Conservation (phyloP, 2,329 filamentous ascomycete species). For the Dichotomopilus funicola region DNA sequence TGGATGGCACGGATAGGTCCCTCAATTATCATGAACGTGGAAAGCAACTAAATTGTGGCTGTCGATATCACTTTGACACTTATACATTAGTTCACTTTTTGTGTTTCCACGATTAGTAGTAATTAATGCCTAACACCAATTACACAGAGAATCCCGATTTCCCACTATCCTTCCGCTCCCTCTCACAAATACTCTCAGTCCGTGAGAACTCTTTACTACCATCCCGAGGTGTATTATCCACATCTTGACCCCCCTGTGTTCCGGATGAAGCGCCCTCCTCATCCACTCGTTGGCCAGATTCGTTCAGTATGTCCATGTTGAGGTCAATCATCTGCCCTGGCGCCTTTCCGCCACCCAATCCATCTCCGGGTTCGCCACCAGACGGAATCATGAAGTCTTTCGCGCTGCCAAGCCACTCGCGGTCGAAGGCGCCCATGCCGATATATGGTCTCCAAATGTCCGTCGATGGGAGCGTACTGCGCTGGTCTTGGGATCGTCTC, state of each 20-base stretch:
- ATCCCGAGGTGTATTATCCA: neutral
- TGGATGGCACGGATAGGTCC: too few species aligned
- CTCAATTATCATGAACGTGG: too few species aligned
- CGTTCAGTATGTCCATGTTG: slow-evolving; percentile 11
- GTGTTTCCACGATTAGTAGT: too few species aligned
- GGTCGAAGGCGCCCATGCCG: neutral
- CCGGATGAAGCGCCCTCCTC: neutral
- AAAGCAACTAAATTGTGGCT: too few species aligned
- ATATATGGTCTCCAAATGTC: slow-evolving; percentile 1
- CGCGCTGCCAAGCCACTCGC: slow-evolving; percentile 8
- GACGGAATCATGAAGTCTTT: slow-evolving; percentile 6
- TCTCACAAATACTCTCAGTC: neutral
- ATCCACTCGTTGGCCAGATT: neutral
- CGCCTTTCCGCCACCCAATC: neutral
- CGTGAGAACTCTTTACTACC: neutral
- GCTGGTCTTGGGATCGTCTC: slow-evolving; percentile 5
- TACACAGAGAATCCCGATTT: neutral
- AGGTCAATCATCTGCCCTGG: slow-evolving; percentile 12
- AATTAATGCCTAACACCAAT: neutral
- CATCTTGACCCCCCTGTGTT: neutral
- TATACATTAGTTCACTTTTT: too few species aligned
- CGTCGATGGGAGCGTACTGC: neutral
- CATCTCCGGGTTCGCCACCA: neutral
- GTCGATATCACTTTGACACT: too few species aligned
- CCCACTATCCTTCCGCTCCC: neutral